Percentiles rank a stretch among this genome's conserved stretches.
phyloP scores from a whole-genome alignment of 495 filamentous ascomycete species.

The Elaphomyces granulatus region DNA sequence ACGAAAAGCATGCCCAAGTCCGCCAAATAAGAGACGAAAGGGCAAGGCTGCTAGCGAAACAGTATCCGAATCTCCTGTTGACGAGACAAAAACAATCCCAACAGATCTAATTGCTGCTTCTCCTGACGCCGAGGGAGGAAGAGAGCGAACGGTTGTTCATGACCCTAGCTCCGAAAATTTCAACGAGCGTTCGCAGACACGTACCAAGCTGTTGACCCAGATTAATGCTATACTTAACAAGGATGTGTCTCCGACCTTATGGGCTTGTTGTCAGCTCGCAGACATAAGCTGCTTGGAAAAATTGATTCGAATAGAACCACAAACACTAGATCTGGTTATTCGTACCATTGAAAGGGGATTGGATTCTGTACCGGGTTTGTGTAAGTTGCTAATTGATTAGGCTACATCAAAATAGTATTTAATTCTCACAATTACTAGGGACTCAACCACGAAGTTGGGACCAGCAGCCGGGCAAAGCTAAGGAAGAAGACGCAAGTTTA shows the following conservation, averaged over 20 bases:
- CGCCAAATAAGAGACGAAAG: too few species aligned
- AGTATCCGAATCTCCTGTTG: too few species aligned
- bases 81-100: too few species aligned
- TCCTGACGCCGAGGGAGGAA: too few species aligned
- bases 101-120: too few species aligned
- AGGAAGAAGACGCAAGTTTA: background rate
- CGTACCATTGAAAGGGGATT: background rate
- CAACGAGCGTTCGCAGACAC: background rate
- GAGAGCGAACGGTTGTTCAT: too few species aligned
- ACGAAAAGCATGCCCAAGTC: too few species aligned
- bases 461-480: background rate
- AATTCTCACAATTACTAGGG: background rate
- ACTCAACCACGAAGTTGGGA: background rate
- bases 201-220: background rate
- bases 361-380: background rate
- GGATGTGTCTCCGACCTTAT: background rate
- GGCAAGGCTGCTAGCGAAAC: too few species aligned
- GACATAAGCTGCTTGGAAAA: background rate
- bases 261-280: background rate
- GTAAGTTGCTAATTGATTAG: background rate
- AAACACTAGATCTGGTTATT: too few species aligned
- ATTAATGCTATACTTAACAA: background rate
- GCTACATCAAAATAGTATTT: too few species aligned
- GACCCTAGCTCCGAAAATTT: background rate
- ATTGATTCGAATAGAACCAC: background rate